Percentiles rank a stretch among this genome's conserved stretches.
Evolutionary conservation across 2,329 filamentous ascomycete species (phyloP).

Genomic region (Byssoonygena ceratinophila): DNA sequence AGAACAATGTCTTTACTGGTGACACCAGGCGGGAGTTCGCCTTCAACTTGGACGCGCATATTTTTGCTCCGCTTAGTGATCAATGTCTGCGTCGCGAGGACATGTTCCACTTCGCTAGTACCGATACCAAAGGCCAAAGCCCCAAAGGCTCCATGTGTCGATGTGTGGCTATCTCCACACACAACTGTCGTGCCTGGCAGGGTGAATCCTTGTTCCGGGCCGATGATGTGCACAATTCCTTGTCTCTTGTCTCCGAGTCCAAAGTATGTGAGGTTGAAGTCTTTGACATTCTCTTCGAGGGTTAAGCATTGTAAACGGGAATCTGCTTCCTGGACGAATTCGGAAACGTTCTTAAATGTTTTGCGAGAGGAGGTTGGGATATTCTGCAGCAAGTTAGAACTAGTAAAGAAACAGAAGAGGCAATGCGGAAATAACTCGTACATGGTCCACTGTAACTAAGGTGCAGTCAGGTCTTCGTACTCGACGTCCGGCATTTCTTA

Average conservation of each 20-base stretch:
- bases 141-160: conserved; percentile 93
- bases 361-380: conserved; percentile 86
- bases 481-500: conserved; percentile 75
- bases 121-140: conserved; percentile 93
- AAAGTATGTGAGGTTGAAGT: conserved; percentile 94
- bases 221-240: conserved; percentile 97
- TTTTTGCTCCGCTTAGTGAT: conserved; percentile 95
- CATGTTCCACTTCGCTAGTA: conserved; percentile 96
- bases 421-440: conserved; percentile 36
- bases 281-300: conserved; percentile 93
- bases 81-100: conserved; percentile 88
- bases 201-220: conserved; percentile 96
- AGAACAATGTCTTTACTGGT: conserved; percentile 94
- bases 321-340: conserved; percentile 91
- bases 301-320: conserved; percentile 89
- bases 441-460: conserved; percentile 90
- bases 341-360: conserved; percentile 82
- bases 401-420: neutral
- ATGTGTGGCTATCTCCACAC: conserved; percentile 96
- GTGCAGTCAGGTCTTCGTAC: conserved; percentile 95
- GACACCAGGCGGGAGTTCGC: conserved; percentile 77
- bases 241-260: conserved; percentile 92
- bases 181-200: conserved; percentile 93
- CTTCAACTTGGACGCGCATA: conserved; percentile 94
- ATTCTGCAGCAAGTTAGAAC: conserved; percentile 49